Evolutionary conservation across 1,139 yeast genomes (phyloP).

Genomic region (Debaryomyces nepalensis): DNA sequence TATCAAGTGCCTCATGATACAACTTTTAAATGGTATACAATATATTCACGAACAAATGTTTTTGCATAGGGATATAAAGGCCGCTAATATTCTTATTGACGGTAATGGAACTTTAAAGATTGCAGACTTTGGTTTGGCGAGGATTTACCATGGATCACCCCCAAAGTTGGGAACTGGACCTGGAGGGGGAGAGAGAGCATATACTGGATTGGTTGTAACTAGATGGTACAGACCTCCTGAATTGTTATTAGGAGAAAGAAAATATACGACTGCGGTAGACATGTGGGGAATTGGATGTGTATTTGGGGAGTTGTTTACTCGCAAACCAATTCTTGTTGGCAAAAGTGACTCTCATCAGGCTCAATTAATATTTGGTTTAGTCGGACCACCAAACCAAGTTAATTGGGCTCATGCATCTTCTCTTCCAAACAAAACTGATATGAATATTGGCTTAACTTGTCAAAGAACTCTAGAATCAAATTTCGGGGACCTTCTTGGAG

Average conservation of each 20-base stretch:
- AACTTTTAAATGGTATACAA: slow-evolving; percentile 77
- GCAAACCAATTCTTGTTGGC: slow-evolving; percentile 85
- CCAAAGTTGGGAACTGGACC: slow-evolving; percentile 62
- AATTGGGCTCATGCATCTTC: slow-evolving; percentile 68
- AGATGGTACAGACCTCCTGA: slow-evolving; percentile 99
- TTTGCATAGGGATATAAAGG: slow-evolving; percentile 91
- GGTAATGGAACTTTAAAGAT: slow-evolving; percentile 72
- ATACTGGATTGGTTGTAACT: slow-evolving; percentile 92
- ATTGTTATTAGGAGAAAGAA: slow-evolving; percentile 78
- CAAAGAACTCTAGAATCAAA: slow-evolving; percentile 56
- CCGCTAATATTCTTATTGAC: slow-evolving; percentile 88
- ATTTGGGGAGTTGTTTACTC: slow-evolving; percentile 84
- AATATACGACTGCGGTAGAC: slow-evolving; percentile 92
- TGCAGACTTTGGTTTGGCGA: slow-evolving; percentile 65
- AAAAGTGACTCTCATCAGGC: slow-evolving; percentile 91
- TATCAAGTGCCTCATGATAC: slow-evolving; percentile 83
- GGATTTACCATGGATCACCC: slow-evolving; percentile 72
- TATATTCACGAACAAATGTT: slow-evolving; percentile 74
- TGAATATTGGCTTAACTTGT: slow-evolving; percentile 50
- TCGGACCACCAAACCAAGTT: slow-evolving; percentile 76
- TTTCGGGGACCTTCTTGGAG: slow-evolving; percentile 40
- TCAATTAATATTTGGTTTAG: slow-evolving; percentile 71
- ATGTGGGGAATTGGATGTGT: slow-evolving; percentile 98
- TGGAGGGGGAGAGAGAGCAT: slow-evolving; percentile 77
- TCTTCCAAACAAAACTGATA: slow-evolving; percentile 62